phyloP scores from a whole-genome alignment of 148 eudicot species.

The Cornus florida region DNA sequence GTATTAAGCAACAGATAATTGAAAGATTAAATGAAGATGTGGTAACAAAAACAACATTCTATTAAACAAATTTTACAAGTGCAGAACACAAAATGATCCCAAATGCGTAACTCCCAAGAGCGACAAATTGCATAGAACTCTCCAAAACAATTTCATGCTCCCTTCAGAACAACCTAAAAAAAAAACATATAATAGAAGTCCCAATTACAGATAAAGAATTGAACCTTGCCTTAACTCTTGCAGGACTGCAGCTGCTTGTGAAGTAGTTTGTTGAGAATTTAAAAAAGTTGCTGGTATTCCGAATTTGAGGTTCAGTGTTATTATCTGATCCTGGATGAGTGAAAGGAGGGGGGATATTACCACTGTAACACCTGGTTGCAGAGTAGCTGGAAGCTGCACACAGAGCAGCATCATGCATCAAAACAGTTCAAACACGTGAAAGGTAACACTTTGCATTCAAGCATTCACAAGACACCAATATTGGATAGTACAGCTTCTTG shows the following conservation, averaged over 20 bases:
- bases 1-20: neutral
- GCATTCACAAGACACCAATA: conserved; percentile 4
- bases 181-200: neutral
- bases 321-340: conserved; percentile 97
- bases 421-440: neutral
- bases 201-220: neutral
- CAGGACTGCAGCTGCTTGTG: conserved; percentile 81
- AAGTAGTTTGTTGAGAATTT: conserved; percentile 89
- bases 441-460: neutral
- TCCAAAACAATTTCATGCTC: neutral
- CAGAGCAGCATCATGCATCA: neutral
- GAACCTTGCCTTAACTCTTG: conserved; percentile 78
- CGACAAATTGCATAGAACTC: neutral
- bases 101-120: neutral
- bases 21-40: neutral
- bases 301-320: conserved; percentile 82
- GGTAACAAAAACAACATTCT: neutral
- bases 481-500: neutral
- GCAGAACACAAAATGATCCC: neutral
- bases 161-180: neutral
- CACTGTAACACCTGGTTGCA: conserved; percentile 83
- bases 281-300: conserved; percentile 93
- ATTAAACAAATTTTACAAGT: neutral
- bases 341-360: conserved; percentile 96
- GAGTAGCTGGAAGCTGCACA: conserved; percentile 88